phyloP scores from a whole-genome alignment of 1,284 basidiomycete species.

The Cryptococcus jaspeensis region DNA sequence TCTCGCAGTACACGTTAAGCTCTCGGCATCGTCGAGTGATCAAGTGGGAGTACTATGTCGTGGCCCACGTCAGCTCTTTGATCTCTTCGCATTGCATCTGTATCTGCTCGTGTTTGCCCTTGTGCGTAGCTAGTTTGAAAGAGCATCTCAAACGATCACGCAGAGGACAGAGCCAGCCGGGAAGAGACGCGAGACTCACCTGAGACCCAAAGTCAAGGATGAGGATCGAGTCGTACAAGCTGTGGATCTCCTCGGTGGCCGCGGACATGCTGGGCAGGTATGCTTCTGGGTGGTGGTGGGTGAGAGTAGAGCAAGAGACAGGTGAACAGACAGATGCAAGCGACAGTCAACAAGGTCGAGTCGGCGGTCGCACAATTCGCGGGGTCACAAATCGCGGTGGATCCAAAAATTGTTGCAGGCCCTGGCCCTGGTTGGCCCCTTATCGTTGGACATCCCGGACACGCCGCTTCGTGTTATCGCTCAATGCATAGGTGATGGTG shows the following conservation, averaged over 20 bases:
- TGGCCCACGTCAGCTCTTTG: not conserved
- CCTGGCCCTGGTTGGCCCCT: too few relatives aligned
- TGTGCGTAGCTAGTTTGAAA: not conserved
- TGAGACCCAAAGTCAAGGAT: conserved; percentile 98
- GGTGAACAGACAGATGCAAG: not conserved
- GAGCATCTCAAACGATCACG: not conserved
- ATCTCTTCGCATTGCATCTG: conserved; percentile 7
- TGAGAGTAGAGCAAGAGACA: not conserved
- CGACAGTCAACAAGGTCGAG: not conserved
- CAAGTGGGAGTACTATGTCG: conserved; percentile 85
- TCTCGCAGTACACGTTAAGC: conserved; percentile 89
- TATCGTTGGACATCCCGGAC: too few relatives aligned
- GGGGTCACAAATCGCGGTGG: too few relatives aligned
- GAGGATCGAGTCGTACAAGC: conserved; percentile 93
- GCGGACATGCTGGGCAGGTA: not conserved
- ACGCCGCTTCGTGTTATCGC: too few relatives aligned
- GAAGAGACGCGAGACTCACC: conserved; percentile 55
- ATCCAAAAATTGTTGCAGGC: too few relatives aligned
- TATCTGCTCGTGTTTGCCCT: too few relatives aligned
- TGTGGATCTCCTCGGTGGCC: conserved; percentile 67
- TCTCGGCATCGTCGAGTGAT: conserved; percentile 98
- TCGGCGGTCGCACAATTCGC: too few relatives aligned
- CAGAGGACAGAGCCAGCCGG: not conserved
- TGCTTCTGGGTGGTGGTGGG: not conserved
- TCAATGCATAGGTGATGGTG: too few relatives aligned